Evolutionary conservation across 257 asterid species (phyloP).

Genomic region (Osmanthus fragrans): DNA sequence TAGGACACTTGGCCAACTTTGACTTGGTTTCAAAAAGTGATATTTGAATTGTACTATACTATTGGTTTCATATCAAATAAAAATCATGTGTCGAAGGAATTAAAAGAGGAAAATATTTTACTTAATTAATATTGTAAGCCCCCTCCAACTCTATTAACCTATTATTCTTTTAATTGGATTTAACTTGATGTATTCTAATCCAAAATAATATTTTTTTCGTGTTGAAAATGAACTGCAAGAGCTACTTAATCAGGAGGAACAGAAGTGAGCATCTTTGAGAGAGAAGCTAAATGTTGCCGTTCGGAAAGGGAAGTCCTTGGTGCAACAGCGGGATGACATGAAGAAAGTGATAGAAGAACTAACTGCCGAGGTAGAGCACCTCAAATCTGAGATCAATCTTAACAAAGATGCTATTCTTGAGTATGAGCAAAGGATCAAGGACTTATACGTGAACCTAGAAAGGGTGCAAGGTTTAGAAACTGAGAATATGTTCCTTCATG

Average conservation of each 20-base stretch:
- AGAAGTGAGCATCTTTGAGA: conserved; percentile 70
- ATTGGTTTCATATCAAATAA: too few species aligned
- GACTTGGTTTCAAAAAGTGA: too few species aligned
- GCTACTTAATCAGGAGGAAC: conserved; percentile 76
- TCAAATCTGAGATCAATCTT: conserved; percentile 50
- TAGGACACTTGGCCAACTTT: too few species aligned
- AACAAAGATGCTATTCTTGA: conserved; percentile 54
- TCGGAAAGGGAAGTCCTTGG: conserved; percentile 89
- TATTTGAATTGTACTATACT: too few species aligned
- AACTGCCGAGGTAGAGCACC: conserved; percentile 60
- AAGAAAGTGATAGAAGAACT: conserved; percentile 73
- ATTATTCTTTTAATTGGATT: too few species aligned
- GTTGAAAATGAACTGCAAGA: conserved; percentile 54
- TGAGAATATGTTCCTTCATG: conserved; percentile 58
- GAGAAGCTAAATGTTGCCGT: conserved; percentile 92
- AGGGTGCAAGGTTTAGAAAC: conserved; percentile 59
- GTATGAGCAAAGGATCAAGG: conserved; percentile 54
- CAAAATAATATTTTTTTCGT: too few species aligned
- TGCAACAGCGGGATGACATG: conserved; percentile 84
- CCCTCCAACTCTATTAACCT: too few species aligned
- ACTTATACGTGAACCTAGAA: conserved; percentile 51
- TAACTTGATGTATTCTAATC: too few species aligned
- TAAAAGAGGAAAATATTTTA: too few species aligned
- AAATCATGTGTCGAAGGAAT: too few species aligned
- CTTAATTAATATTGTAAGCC: too few species aligned